Base-by-base conservation (phyloP, 2,329 filamentous ascomycete species). In the Xylaria sp. region DNA sequence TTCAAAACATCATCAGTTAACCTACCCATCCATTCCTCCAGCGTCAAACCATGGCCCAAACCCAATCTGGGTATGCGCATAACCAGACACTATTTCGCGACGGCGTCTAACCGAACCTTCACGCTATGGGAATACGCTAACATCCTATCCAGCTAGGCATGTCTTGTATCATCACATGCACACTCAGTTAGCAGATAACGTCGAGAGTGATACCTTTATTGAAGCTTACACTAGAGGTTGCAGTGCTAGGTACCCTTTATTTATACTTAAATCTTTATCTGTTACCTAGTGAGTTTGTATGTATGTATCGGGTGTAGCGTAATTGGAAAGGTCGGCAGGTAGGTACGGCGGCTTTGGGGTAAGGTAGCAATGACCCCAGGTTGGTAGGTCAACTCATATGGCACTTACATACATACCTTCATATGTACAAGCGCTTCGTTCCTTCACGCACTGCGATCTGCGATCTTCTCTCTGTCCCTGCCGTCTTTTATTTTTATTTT, bases 341-440 rank as follows among this genome's bases (percentile, higher is more conserved):
- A 23, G 17, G 40, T 43, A 42, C n/a, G 38, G 38, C 15, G 17
- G 40, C 21, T 43, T 43, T 43, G 28, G 28, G 9, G 28, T 5
- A 31, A n/a, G 28, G 17, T 49, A 50, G 37, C 60, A 51, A 42
- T 33, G 5, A 17, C 49, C 55, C 42, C 38, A 15, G 62, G 57
- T 58, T 57, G 57, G 57, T 61, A 61, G 58, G 58, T 46, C 57
- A 52, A 64, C 61, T 56, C 57, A 23, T 8, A 4, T 31, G 9
- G 5, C 28, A 9, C 28, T 31, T 31, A 4, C 28, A 31, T 4
- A 4, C 9, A 31, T 31, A 31, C 28, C 9, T 9, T 31, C 4
- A 31, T 31, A 31, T 31, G 4, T 31, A 40, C 33, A 53, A 25
- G 35, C 37, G 43, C 61, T 53, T 57, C 33, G 31, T 45, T 55